These are phyloP conservation scores for Leptographium lundbergii DNA, from an alignment of 2,329 filamentous ascomycete species.

Conservation along the genomic window DNA sequence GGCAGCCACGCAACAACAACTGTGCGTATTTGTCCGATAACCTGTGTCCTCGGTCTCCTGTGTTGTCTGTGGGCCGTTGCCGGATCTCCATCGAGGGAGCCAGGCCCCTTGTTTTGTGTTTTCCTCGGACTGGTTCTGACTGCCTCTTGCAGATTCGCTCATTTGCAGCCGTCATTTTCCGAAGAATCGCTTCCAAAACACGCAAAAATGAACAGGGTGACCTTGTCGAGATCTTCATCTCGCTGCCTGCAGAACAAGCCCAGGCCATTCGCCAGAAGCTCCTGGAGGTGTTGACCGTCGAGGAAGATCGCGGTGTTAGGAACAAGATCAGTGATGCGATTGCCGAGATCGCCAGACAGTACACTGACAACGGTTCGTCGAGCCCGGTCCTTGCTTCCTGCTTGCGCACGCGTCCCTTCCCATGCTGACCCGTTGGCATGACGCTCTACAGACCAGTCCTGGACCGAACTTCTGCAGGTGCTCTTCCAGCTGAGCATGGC, in stretches of 20 bases:
- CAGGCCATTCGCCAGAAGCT: slow-evolving; percentile 73
- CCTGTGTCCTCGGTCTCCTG: not conserved
- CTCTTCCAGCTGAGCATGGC: slow-evolving; percentile 89
- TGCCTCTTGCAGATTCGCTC: slow-evolving; percentile 57
- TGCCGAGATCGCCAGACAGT: slow-evolving; percentile 88
- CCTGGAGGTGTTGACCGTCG: slow-evolving; percentile 60
- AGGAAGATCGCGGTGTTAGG: slow-evolving; percentile 61
- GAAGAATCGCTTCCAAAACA: slow-evolving; percentile 81
- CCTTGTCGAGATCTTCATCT: slow-evolving; percentile 74
- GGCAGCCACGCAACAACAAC: slow-evolving; percentile 60
- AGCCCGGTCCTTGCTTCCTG: not conserved
- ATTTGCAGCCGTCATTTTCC: slow-evolving; percentile 88
- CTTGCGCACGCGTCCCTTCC: not conserved
- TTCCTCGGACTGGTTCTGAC: not conserved
- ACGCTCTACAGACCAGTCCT: slow-evolving; percentile 53
- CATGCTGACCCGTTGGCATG: not conserved
- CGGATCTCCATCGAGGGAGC: not conserved
- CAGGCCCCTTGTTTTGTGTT: not conserved
- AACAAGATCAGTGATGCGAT: slow-evolving; percentile 98
- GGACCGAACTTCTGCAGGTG: slow-evolving; percentile 77
- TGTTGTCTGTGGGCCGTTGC: not conserved
- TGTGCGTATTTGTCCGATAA: slow-evolving; percentile 33
- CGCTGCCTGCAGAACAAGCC: slow-evolving; percentile 60
- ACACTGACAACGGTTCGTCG: slow-evolving; percentile 73
- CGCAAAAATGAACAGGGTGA: slow-evolving; percentile 62